Evolutionary conservation across 2,329 filamentous ascomycete genomes (phyloP).

Genomic region (Diaporthe vaccinii): DNA sequence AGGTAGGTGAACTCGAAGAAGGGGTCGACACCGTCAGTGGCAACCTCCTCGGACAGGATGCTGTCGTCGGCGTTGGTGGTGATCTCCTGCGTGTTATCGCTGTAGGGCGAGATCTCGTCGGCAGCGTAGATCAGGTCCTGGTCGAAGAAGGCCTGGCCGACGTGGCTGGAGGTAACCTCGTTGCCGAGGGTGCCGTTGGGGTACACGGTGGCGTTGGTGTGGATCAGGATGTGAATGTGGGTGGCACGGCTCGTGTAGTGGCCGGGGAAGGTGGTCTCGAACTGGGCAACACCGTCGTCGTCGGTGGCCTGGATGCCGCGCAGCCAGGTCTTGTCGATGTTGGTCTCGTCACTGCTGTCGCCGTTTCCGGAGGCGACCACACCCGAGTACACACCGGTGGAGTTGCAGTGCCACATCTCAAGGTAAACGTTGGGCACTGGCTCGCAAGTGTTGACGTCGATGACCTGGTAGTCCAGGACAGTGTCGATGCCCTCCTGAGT

Average conservation of each 20-base stretch:
- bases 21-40: slow-evolving; percentile 49
- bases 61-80: slow-evolving; percentile 46
- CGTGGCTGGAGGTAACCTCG: slow-evolving; percentile 48
- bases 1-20: slow-evolving; percentile 48
- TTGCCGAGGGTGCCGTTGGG: slow-evolving; percentile 57
- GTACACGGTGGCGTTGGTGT: slow-evolving; percentile 51
- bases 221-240: slow-evolving; percentile 56
- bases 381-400: slow-evolving; percentile 55
- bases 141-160: slow-evolving; percentile 50
- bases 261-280: slow-evolving; percentile 58
- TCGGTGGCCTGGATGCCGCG: slow-evolving; percentile 57
- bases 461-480: slow-evolving; percentile 65
- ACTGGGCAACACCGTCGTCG: slow-evolving; percentile 53
- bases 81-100: slow-evolving; percentile 45
- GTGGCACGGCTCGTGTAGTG: slow-evolving; percentile 61
- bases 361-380: slow-evolving; percentile 52
- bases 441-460: slow-evolving; percentile 67
- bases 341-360: slow-evolving; percentile 53
- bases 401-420: slow-evolving; percentile 65
- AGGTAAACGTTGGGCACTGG: slow-evolving; percentile 61
- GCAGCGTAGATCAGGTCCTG: slow-evolving; percentile 45
- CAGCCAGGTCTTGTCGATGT: slow-evolving; percentile 57
- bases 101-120: slow-evolving; percentile 47
- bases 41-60: slow-evolving; percentile 46
- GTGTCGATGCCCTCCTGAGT: slow-evolving; percentile 62